These are phyloP conservation scores for Colletotrichum cordylinicola DNA, from an alignment of 2,329 filamentous ascomycete genomes.

Conservation along the genomic window DNA sequence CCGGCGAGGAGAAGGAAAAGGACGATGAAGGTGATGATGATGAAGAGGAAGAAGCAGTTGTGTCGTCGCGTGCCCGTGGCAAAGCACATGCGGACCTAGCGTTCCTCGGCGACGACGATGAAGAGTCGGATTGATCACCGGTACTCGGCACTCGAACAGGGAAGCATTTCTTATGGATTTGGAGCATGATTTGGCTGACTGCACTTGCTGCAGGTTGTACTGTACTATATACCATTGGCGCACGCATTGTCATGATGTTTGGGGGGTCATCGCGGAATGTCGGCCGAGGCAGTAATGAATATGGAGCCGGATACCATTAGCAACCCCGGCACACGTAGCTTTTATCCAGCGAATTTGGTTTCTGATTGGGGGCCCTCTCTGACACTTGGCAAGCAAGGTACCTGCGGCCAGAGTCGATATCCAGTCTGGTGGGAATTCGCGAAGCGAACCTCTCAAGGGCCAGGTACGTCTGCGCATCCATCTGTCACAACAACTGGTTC, in stretches of 20 bases:
- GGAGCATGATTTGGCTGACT: slow-evolving; percentile 5
- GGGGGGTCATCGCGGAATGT: slow-evolving; percentile 8
- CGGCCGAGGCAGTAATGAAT: neutral
- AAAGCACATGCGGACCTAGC: slow-evolving; percentile 60
- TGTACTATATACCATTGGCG: slow-evolving; percentile 6
- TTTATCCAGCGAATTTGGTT: neutral
- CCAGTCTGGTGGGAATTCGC: neutral
- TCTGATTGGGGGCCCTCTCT: neutral
- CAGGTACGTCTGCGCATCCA: neutral
- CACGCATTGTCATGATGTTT: neutral
- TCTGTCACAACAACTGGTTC: neutral
- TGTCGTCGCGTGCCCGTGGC: slow-evolving; percentile 50
- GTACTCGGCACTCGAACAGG: no score
- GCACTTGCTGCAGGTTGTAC: slow-evolving; percentile 3
- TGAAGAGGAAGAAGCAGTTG: slow-evolving; percentile 36
- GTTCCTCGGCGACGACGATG: slow-evolving; percentile 74
- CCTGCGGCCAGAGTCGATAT: neutral
- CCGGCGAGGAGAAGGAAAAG: slow-evolving; percentile 31
- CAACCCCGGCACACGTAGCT: neutral
- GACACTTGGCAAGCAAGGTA: neutral
- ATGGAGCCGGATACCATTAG: neutral
- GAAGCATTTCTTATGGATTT: neutral
- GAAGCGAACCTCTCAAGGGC: slow-evolving; percentile 3
- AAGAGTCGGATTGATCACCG: slow-evolving; percentile 56
- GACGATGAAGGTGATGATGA: slow-evolving; percentile 31